Base-by-base conservation (phyloP, 108 stramenopile genomes). In the Bacterosira constricta region DNA sequence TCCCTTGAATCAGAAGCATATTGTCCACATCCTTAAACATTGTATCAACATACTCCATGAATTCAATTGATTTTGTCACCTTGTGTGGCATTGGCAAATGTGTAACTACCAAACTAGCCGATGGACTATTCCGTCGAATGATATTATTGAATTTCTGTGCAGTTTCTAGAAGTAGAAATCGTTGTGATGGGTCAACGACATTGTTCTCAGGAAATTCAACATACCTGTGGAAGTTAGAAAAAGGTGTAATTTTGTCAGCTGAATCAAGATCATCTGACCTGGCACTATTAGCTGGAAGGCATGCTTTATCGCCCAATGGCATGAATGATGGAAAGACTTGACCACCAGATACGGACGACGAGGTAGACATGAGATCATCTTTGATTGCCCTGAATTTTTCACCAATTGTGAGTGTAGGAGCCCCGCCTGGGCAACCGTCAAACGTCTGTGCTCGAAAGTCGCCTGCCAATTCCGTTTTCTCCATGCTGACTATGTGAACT, bases 21-120 rank as follows among this genome's bases (percentile, higher is more conserved):
- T 84, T 73, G 25, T 66, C 64, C 26, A 92, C 41, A n/a, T 73
- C 73, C 17, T 71, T 41, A 23, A 71, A 66, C 47, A 88, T 69
- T n/a, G 81, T 51, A 26, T 92, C 88, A 15, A 86, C 72, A 59
- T 81, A 88, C 36, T 78, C 44, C 32, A 86, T 50, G 21, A 87
- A 88, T 20, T 82, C 73, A 23, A 54, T 54, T 7, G 85, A 61
- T 38, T 55, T 41, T 38, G 61, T 38, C 42, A 66, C 75, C 9
- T 69, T 73, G 38, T 73, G 65, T 10, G 86, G 70, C 39, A 88
- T 51, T 9, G 87, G 86, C 34, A 92, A 52, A 66, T 90, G 89
- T n/a, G 87, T 83, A 12, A 92, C 89, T 20, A 92, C 82, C 35
- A 92, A 75, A 41, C 79, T 69, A 4, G 84, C 82, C 3, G 42